Evolutionary conservation across 2,329 filamentous ascomycete species (phyloP), one percentile per base, ranked within the genome.

Genomic region (Colletotrichum salicis): DNA sequence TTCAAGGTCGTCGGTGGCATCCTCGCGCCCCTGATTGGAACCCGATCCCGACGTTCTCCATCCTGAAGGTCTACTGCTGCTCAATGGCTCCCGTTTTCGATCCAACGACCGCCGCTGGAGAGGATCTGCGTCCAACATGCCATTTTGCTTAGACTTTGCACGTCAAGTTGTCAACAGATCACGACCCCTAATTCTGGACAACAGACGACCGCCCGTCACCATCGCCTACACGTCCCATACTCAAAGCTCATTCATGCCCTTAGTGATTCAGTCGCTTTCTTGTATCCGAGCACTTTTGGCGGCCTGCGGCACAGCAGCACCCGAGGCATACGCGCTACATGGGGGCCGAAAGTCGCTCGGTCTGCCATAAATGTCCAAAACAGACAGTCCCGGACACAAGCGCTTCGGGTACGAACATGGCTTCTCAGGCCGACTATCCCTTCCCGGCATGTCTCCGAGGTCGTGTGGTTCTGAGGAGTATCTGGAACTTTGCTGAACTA

Each of bases 401-500:
- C 33, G 51, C 45, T 37, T 63, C 60, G 60, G 60, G 60, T 63
- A 51, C 29, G 31, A 31, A 8, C 48, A 54, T 24, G 52, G 58
- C 31, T 5, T 37, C 33, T 19, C 24, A 56, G 33, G 31, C 22
- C 57, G 35, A 35, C 24, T 56, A 22, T 33, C 57, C 52, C 48
- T 59, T 59, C 69, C 64, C 19, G 41, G 45, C 58, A 27, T 58
- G 58, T 71, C 58, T 63, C 58, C 27, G 51, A 41, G 64, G 41
- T 68, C 58, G 64, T 62, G 41, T 59, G 54, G 66, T 33, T 59
- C 60, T 62, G n/a, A 54, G 56, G 51, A 29, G 61, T 5, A 15
- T 55, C 19, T 68, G 54, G 64, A 69, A 69, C 65, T 61, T 15
- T 70, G 58, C 69, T 68, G 41, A 59, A 69, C 58, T 55, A 24